Evolutionary conservation across 2,329 filamentous ascomycete genomes (phyloP), one percentile per base, ranked within the genome.

Genomic region (Colletotrichum truncatum): DNA sequence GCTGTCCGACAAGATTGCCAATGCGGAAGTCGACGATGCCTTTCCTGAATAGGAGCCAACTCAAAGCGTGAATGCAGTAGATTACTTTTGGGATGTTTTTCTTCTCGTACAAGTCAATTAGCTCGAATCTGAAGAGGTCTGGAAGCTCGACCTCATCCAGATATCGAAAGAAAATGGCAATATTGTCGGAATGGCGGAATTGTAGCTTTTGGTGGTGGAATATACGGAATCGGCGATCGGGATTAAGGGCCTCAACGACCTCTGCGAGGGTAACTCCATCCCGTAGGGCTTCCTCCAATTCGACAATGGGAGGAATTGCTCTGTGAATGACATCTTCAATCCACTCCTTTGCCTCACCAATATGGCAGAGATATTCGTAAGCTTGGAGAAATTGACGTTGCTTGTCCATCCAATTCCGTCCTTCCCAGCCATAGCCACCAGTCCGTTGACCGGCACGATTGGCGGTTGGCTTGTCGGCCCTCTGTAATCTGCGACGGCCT

Each of bases 11-110:
- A 43, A 99, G 84, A 73, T 99, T 99, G 14, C 95, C 96, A 73
- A 99, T 99, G 8, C 94, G 90, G 77, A 99, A 98, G 74, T 94
- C 91, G 38, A 98, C 92, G 68, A 98, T 93, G 1, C 96, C 95
- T 76, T 98, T 96, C 51, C 96, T 91, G 78, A 93, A 98, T 10
- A 99, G 84, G n/a, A 99, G 85, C 94, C 95, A 99, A 76, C 95
- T 98, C 16, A 99, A 83, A 0, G 96, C 96, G 73, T 99, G 96
- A 55, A 99, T 96, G 75, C 96, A 99, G 81, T 99, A 97, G 67
- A 99, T 99, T 75, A 98, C 97, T 78, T 98, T 99, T 4, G 96
- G 96, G 1, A 98, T 97, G 73, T 99, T 99, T 81, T 99, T 99
- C 84, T 98, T 99, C 79, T 99, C 97, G 81, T 99, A 99, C 11